These are phyloP conservation scores for Prosopis cineraria DNA, from an alignment of 306 rosid species.

Conservation along the genomic window DNA sequence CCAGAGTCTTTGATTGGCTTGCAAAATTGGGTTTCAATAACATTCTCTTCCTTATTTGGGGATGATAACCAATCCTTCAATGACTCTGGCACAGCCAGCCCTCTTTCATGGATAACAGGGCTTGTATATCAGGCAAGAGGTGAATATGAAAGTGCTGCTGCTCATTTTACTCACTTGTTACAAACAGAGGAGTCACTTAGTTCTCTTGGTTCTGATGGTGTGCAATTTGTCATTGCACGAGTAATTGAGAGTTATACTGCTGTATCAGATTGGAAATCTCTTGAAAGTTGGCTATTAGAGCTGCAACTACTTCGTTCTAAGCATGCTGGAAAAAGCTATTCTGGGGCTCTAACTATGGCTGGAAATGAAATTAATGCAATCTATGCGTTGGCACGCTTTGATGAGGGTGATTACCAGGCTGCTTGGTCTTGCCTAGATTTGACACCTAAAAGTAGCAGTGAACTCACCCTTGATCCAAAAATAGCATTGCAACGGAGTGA, in stretches of 20 bases:
- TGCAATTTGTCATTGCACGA: constrained; percentile 89
- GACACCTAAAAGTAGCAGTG: constrained; percentile 95
- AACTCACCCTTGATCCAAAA: constrained; percentile 92
- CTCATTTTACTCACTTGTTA: constrained; percentile 81
- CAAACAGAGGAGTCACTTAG: constrained; percentile 75
- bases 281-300: constrained; percentile 88
- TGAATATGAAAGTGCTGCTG: constrained; percentile 87
- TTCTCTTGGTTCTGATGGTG: constrained; percentile 88
- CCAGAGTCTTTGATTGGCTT: constrained; percentile 84
- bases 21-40: constrained; percentile 72
- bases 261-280: constrained; percentile 92
- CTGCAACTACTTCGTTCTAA: constrained; percentile 92
- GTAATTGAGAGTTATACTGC: constrained; percentile 84
- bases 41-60: constrained; percentile 65
- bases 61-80: constrained; percentile 67
- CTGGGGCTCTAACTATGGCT: constrained; percentile 91
- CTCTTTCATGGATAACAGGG: constrained; percentile 83
- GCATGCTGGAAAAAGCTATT: constrained; percentile 84
- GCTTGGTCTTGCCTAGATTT: constrained; percentile 93
- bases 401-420: constrained; percentile 85
- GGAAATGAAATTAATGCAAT: constrained; percentile 95
- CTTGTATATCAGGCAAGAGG: constrained; percentile 91
- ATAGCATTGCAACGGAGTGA: constrained; percentile 95
- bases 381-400: constrained; percentile 89
- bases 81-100: constrained; percentile 48